Evolutionary conservation across 768 basidiomycete species (phyloP).

Genomic region (Termitomyces sp.): DNA sequence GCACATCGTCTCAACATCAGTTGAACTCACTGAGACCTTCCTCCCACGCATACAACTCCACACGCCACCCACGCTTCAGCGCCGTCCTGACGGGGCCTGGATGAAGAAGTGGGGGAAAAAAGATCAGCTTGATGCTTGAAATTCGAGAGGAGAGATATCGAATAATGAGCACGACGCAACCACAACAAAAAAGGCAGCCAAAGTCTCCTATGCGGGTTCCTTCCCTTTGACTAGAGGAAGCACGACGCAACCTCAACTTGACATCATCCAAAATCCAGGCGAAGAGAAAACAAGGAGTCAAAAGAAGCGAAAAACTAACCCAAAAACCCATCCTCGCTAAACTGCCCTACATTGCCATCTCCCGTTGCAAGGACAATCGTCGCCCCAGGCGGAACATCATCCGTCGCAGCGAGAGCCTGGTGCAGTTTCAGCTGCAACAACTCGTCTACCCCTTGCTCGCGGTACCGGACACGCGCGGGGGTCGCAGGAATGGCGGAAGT

Average conservation of each 20-base stretch:
- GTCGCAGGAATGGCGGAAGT: background rate
- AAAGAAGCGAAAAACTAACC: slow-evolving; percentile 6
- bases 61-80: slow-evolving; percentile 84
- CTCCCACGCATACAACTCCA: slow-evolving; percentile 94
- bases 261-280: too few species aligned
- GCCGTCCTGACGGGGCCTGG: slow-evolving; percentile 72
- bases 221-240: background rate
- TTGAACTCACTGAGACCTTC: slow-evolving; percentile 59
- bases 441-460: slow-evolving; percentile 95
- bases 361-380: slow-evolving; percentile 93
- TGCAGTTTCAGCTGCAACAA: slow-evolving; percentile 89
- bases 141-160: background rate
- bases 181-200: too few species aligned
- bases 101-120: background rate
- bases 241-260: background rate
- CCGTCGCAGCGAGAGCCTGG: slow-evolving; percentile 72
- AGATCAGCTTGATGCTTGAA: background rate
- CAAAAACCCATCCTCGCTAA: slow-evolving; percentile 84
- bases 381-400: slow-evolving; percentile 57
- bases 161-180: background rate
- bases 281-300: too few species aligned
- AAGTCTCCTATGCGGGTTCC: too few species aligned
- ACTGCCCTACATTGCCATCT: slow-evolving; percentile 89
- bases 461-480: slow-evolving; percentile 49
- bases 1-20: background rate